Percentiles rank a stretch among this genome's conserved stretches.
phyloP scores from a whole-genome alignment of 2,329 filamentous ascomycete species.

The Alternaria metachromatica region DNA sequence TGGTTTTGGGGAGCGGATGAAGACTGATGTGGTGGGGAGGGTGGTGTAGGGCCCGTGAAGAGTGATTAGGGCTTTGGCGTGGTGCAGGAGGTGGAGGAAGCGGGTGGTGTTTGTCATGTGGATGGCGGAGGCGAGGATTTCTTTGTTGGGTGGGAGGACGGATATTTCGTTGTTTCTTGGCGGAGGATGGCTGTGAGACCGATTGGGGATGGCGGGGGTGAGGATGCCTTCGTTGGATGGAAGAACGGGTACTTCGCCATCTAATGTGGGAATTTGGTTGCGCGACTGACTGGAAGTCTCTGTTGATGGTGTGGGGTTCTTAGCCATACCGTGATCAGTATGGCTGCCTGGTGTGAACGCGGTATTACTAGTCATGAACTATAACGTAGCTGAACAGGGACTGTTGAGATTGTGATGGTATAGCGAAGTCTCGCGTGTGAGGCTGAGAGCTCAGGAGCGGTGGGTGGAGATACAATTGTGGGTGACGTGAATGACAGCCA shows the following conservation, averaged over 20 bases:
- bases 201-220: background rate
- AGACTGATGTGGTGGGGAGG: conserved; percentile 7
- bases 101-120: background rate
- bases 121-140: background rate
- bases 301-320: background rate
- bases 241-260: background rate
- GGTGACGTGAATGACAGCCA: background rate
- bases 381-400: rapidly evolving
- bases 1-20: conserved; percentile 7
- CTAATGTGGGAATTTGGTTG: background rate
- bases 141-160: background rate
- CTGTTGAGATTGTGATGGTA: background rate
- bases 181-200: too few species aligned
- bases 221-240: background rate
- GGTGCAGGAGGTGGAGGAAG: conserved; percentile 17
- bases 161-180: too few species aligned
- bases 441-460: background rate
- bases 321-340: background rate
- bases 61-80: conserved; percentile 12
- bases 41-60: conserved; percentile 21
- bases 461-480: background rate
- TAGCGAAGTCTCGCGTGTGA: too few species aligned
- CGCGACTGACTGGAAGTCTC: background rate
- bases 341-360: too few species aligned
- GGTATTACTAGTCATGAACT: rapidly evolving